Evolutionary conservation across 192 early-diverging fungal genomes (phyloP).

Genomic region (Backusella tuberculispora): DNA sequence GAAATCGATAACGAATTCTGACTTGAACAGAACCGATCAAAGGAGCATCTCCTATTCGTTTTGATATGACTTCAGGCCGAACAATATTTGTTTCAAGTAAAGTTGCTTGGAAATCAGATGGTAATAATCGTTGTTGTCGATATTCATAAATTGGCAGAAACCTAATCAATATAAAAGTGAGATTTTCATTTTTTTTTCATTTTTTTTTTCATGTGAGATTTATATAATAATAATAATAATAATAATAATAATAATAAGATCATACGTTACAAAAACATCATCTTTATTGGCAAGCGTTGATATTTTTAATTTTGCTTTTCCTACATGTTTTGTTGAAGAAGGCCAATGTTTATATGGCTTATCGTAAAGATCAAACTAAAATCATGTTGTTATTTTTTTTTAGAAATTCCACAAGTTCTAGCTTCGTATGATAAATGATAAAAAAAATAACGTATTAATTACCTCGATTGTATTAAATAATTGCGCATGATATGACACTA

Average conservation of each 20-base stretch:
- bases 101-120: neutral
- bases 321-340: constrained; percentile 29
- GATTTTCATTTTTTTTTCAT: too few species aligned
- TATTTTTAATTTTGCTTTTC: constrained; percentile 38
- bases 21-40: constrained; percentile 7
- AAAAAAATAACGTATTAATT: neutral
- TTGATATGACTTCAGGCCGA: constrained; percentile 10
- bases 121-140: constrained; percentile 17
- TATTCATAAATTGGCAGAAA: constrained; percentile 44
- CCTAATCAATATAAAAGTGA: constrained; percentile 5
- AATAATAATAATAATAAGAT: neutral
- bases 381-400: too few species aligned
- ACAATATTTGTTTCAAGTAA: neutral
- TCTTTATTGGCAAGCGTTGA: constrained; percentile 30
- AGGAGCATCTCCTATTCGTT: neutral
- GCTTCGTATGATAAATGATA: neutral
- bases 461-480: constrained; percentile 71
- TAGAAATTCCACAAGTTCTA: too few species aligned
- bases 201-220: neutral
- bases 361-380: constrained; percentile 42
- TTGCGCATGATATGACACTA: constrained; percentile 73
- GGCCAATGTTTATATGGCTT: constrained; percentile 27
- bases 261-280: constrained; percentile 41
- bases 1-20: constrained; percentile 5
- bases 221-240: neutral